Percentiles rank a stretch among this genome's conserved stretches.
phyloP scores from a whole-genome alignment of 1,284 basidiomycete genomes.

The Boletus smithii region DNA sequence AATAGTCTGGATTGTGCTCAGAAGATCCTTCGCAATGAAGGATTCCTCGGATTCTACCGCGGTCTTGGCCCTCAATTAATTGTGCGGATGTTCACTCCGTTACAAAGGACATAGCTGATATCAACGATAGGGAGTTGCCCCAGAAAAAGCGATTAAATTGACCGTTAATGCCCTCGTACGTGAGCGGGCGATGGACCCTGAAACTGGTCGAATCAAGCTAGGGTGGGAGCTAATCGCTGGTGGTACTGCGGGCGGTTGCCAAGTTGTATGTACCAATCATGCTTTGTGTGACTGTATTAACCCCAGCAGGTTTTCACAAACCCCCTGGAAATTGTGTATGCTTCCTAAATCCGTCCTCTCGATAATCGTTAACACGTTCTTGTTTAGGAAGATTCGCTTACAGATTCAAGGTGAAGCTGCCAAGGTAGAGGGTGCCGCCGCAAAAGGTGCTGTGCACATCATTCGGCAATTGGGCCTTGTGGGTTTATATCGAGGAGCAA shows the following conservation, averaged over 20 bases:
- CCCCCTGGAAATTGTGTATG: slow-evolving; percentile 89
- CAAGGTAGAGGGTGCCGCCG: slow-evolving; percentile 72
- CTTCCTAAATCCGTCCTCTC: not conserved
- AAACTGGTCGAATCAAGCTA: slow-evolving; percentile 89
- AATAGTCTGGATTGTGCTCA: slow-evolving; percentile 92
- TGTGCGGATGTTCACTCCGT: slow-evolving; percentile 42
- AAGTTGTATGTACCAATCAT: slow-evolving; percentile 74
- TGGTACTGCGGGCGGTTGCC: slow-evolving; percentile 92
- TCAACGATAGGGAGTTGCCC: slow-evolving; percentile 81
- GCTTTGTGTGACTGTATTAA: slow-evolving; percentile 15
- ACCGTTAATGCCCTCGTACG: slow-evolving; percentile 95
- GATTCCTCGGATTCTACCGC: slow-evolving; percentile 92
- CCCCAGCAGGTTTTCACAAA: slow-evolving; percentile 85
- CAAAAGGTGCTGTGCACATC: slow-evolving; percentile 89
- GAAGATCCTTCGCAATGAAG: slow-evolving; percentile 95
- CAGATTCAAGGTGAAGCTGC: slow-evolving; percentile 96
- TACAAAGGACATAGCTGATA: slow-evolving; percentile 6
- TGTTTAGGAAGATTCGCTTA: slow-evolving; percentile 85
- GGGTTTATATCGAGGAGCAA: slow-evolving; percentile 89
- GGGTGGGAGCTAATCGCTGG: slow-evolving; percentile 89
- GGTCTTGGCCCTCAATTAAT: slow-evolving; percentile 94
- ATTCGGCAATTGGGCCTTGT: slow-evolving; percentile 89
- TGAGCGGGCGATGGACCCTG: slow-evolving; percentile 81
- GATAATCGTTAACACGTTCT: slow-evolving; percentile 9
- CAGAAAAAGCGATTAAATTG: slow-evolving; percentile 96